phyloP scores from a whole-genome alignment of 2,329 filamentous ascomycete genomes.

The Rhinocladiella similis region DNA sequence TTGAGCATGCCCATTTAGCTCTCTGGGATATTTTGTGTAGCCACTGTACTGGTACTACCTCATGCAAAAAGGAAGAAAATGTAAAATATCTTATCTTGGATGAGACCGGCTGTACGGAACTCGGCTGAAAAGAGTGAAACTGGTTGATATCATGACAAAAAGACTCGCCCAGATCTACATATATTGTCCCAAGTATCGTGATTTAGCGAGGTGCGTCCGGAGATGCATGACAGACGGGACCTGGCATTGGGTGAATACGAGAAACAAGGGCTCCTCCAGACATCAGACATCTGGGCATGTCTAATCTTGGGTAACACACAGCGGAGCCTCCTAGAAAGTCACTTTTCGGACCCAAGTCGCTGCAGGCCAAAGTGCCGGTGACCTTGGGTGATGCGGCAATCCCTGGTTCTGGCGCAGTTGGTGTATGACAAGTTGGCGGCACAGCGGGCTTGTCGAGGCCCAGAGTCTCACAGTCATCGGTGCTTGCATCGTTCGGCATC shows the following conservation, averaged over 20 bases:
- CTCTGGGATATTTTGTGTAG: neutral
- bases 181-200: neutral
- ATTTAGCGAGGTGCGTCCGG: conserved; percentile 4
- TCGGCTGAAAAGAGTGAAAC: no score
- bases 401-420: neutral
- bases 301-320: conserved; percentile 3
- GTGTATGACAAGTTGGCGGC: neutral
- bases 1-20: neutral
- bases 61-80: neutral
- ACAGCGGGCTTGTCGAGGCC: neutral
- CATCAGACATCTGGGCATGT: conserved; percentile 3
- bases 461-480: neutral
- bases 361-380: neutral
- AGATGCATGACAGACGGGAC: neutral
- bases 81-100: neutral
- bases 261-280: no score
- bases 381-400: neutral
- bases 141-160: neutral
- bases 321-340: neutral
- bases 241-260: neutral
- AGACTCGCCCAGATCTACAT: neutral
- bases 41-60: neutral
- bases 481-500: neutral
- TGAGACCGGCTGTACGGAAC: neutral
- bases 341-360: neutral